Conservation (phyloP, 2,329 filamentous ascomycete species). For the Leptographium wingfieldii region DNA sequence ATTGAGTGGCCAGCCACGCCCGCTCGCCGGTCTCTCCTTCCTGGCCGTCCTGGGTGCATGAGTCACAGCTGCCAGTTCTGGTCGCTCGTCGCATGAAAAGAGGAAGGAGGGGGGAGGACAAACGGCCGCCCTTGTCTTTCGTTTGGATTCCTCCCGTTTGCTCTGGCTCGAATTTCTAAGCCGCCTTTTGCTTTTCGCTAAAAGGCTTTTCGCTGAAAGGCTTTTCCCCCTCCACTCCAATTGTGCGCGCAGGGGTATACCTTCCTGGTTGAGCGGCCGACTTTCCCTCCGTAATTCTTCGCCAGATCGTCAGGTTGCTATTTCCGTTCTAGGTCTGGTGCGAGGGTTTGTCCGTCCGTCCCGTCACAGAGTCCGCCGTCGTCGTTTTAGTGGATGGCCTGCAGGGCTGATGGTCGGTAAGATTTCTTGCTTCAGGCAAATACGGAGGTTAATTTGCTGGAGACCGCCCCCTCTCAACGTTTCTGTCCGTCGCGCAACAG, state of each 20-base stretch:
- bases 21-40: background rate
- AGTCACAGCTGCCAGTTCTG: background rate
- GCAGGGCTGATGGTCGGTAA: background rate
- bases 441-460: background rate
- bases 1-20: background rate
- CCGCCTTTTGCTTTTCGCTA: too few relatives aligned
- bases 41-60: background rate
- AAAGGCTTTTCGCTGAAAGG: too few relatives aligned
- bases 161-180: too few relatives aligned
- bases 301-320: background rate
- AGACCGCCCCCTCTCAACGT: background rate
- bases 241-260: background rate
- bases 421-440: background rate
- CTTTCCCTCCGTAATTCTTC: background rate
- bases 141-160: too few relatives aligned
- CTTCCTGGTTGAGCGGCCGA: background rate
- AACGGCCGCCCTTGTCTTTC: too few relatives aligned
- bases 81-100: background rate
- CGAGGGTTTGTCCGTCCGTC: conserved; percentile 1
- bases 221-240: background rate
- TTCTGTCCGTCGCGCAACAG: background rate
- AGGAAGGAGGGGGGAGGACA: background rate
- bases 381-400: background rate
- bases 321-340: conserved; percentile 3
- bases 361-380: background rate